Evolutionary conservation across 495 filamentous ascomycete species (phyloP).

Genomic region (Talaromyces nanjingensis): DNA sequence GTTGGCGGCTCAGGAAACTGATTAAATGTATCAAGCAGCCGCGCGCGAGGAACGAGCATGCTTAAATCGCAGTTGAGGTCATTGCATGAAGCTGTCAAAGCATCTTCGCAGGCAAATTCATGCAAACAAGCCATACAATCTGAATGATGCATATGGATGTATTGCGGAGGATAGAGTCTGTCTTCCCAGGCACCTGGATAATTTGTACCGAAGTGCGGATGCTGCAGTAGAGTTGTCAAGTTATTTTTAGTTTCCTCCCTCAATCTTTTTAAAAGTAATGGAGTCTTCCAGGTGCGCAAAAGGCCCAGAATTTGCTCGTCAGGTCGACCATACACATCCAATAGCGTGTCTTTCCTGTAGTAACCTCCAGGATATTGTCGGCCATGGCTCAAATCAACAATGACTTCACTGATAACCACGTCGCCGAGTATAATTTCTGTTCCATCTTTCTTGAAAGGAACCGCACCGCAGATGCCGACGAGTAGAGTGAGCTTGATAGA

Average conservation of each 20-base stretch:
- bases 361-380: conserved; percentile 17
- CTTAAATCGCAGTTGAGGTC: conserved; percentile 10
- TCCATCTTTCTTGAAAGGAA: conserved; percentile 14
- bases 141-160: conserved; percentile 14
- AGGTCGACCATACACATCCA: conserved; percentile 19
- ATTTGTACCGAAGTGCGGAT: not conserved
- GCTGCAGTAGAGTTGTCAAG: not conserved
- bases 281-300: conserved; percentile 8
- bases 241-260: not conserved
- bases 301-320: conserved; percentile 24
- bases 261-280: not conserved
- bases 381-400: conserved; percentile 30
- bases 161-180: conserved; percentile 11
- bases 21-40: not conserved
- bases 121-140: not conserved
- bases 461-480: conserved; percentile 24
- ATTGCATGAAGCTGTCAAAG: conserved; percentile 5
- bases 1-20: not conserved
- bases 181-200: conserved; percentile 16
- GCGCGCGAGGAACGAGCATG: not conserved
- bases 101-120: conserved; percentile 8
- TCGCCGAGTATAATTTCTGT: conserved; percentile 30
- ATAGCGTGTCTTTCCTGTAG: conserved; percentile 14
- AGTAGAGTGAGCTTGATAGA: conserved; percentile 18
- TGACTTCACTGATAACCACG: conserved; percentile 31